These are phyloP conservation scores for Gossypium thurberi DNA, from an alignment of 345 rosid species.

Conservation along the genomic window DNA sequence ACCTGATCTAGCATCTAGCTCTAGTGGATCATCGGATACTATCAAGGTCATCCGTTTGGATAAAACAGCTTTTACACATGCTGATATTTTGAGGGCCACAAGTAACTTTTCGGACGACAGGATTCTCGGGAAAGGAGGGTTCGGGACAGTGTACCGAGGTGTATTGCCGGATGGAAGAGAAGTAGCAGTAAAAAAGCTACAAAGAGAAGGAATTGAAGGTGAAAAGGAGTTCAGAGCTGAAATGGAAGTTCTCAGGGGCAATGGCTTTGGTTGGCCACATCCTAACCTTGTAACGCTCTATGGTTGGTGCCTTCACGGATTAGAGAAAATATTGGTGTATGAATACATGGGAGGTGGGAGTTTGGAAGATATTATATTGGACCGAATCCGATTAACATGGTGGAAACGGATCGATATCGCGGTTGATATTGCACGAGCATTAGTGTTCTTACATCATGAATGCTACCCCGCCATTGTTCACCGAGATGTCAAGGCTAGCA, in stretches of 20 bases:
- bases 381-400: conserved; percentile 58
- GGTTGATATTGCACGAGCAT: conserved; percentile 58
- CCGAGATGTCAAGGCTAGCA: conserved; percentile 92
- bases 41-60: conserved; percentile 70
- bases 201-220: conserved; percentile 76
- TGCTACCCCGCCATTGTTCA: conserved; percentile 86
- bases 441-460: conserved; percentile 84
- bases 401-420: conserved; percentile 51
- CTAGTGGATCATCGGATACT: conserved; percentile 50
- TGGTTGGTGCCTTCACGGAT: conserved; percentile 83
- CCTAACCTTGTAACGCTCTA: conserved; percentile 84
- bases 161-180: conserved; percentile 72
- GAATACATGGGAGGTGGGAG: conserved; percentile 91
- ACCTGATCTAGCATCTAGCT: conserved; percentile 48
- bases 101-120: conserved; percentile 61
- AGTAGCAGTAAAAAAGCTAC: conserved; percentile 88
- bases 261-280: conserved; percentile 83
- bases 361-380: conserved; percentile 73
- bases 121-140: conserved; percentile 85
- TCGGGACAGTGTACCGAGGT: conserved; percentile 76
- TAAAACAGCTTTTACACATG: conserved; percentile 67
- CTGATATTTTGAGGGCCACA: conserved; percentile 82
- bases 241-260: conserved; percentile 81
- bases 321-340: conserved; percentile 72
- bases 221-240: conserved; percentile 84